phyloP scores from a whole-genome alignment of 176 grass and related monocot genomes.

The Juncus effusus region DNA sequence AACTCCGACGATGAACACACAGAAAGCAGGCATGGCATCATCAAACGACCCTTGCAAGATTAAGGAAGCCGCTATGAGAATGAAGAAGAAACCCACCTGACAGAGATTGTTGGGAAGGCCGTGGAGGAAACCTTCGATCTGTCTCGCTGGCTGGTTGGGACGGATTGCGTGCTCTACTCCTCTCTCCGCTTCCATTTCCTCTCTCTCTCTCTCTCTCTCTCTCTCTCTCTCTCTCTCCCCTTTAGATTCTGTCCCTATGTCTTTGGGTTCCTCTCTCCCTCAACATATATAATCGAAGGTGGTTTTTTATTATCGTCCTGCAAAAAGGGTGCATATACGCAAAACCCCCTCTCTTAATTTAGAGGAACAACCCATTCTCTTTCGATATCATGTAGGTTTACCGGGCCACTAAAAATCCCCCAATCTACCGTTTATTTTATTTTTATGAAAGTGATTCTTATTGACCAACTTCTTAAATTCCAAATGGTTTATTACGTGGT shows the following conservation, averaged over 20 bases:
- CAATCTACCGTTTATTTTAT: too few relatives aligned
- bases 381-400: too few relatives aligned
- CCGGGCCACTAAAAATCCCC: too few relatives aligned
- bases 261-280: background rate
- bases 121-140: background rate
- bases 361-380: background rate
- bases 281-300: too few relatives aligned
- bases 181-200: too few relatives aligned
- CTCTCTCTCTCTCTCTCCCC: background rate
- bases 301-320: too few relatives aligned
- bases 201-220: background rate
- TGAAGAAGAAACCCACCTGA: constrained; percentile 3
- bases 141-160: too few relatives aligned
- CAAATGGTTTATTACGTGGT: too few relatives aligned
- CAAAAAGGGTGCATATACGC: background rate
- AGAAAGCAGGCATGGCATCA: background rate
- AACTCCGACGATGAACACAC: background rate
- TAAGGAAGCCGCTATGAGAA: background rate
- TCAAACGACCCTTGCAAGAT: background rate
- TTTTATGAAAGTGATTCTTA: too few relatives aligned
- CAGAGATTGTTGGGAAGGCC: background rate
- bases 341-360: background rate
- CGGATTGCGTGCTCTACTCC: too few relatives aligned
- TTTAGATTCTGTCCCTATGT: background rate
- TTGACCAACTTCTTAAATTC: too few relatives aligned